Evolutionary conservation across 345 rosid genomes (phyloP).

Genomic region (thale cress (Arabidopsis thaliana)): TAIR10.1 NC_003070.9:22114001-22114500

Average conservation of each 20-base stretch:
- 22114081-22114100: conserved; percentile 96
- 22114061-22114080: conserved; percentile 78
- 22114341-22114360: conserved; percentile 63
- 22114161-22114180: conserved; percentile 88
- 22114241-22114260: conserved; percentile 3
- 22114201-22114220: conserved; percentile 90
- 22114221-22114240: not conserved
- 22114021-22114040: conserved; percentile 91
- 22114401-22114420: conserved; percentile 79
- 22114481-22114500: not conserved
- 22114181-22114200: conserved; percentile 90
- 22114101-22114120: conserved; percentile 66
- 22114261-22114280: not conserved
- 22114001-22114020: conserved; percentile 96
- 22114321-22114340: conserved; percentile 65
- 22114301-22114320: conserved; percentile 67
- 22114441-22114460: conserved; percentile 82
- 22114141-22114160: conserved; percentile 73
- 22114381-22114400: conserved; percentile 85
- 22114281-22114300: not conserved
- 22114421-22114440: conserved; percentile 85
- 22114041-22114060: conserved; percentile 93
- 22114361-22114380: conserved; percentile 86
- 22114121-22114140: conserved; percentile 62
- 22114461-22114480: conserved; percentile 75